phyloP scores from a whole-genome alignment of 1,284 basidiomycete genomes.

The Ustilago sp. region DNA sequence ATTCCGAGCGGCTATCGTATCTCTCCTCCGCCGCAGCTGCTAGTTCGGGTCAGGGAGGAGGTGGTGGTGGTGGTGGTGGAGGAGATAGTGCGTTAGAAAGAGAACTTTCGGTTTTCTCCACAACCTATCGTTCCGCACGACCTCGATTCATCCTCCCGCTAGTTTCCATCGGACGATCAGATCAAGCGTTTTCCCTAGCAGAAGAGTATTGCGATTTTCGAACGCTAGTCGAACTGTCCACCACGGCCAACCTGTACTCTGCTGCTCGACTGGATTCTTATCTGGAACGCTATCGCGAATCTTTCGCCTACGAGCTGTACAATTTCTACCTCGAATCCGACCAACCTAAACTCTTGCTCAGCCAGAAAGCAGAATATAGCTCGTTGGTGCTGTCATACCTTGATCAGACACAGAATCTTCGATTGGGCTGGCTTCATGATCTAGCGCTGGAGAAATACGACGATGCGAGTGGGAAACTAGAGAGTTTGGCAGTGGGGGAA shows the following conservation, averaged over 20 bases:
- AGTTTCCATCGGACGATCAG: constrained; percentile 77
- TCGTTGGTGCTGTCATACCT: constrained; percentile 83
- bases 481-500: constrained; percentile 73
- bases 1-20: constrained; percentile 69
- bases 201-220: constrained; percentile 86
- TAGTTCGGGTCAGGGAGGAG: background rate
- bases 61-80: background rate
- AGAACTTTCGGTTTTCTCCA: constrained; percentile 75
- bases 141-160: constrained; percentile 81
- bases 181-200: constrained; percentile 82
- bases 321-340: constrained; percentile 76
- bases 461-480: constrained; percentile 77
- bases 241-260: constrained; percentile 71
- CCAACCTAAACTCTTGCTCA: constrained; percentile 80
- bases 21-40: constrained; percentile 52
- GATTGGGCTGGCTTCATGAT: constrained; percentile 88
- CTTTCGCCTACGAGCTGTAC: constrained; percentile 88
- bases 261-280: constrained; percentile 74
- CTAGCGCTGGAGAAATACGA: constrained; percentile 79
- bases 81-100: constrained; percentile 58
- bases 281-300: constrained; percentile 82
- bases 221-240: constrained; percentile 83
- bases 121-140: constrained; percentile 77
- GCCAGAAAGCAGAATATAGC: constrained; percentile 77
- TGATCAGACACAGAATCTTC: constrained; percentile 75